These are phyloP conservation scores for Salisapilia sapeloensis DNA, from an alignment of 352 stramenopile species.

Conservation along the genomic window DNA sequence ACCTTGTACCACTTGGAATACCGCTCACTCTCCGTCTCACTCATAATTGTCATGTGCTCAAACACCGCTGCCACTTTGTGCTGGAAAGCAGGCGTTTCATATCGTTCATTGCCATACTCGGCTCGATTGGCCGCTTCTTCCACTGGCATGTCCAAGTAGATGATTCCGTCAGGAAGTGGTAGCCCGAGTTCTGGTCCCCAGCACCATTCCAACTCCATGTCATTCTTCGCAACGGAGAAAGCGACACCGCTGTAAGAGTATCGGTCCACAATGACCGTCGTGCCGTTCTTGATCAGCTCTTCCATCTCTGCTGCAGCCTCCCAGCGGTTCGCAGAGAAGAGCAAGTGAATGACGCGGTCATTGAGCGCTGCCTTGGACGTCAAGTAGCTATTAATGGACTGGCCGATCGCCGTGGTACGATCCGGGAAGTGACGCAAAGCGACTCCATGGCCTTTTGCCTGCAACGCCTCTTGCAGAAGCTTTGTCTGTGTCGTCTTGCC, in stretches of 20 bases:
- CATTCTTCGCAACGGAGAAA: conserved; percentile 94
- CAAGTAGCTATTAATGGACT: conserved; percentile 96
- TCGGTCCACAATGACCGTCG: conserved; percentile 92
- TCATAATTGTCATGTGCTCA: conserved; percentile 23
- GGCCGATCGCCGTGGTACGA: conserved; percentile 83
- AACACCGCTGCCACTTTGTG: conserved; percentile 74
- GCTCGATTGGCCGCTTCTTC: conserved; percentile 79
- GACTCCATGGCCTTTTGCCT: conserved; percentile 5
- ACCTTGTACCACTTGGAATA: conserved; percentile 53
- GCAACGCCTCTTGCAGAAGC: conserved; percentile 61
- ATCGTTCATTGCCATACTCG: conserved; percentile 87
- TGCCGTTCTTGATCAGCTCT: conserved; percentile 49
- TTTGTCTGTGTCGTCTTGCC: conserved; percentile 99
- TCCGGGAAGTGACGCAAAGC: conserved; percentile 70
- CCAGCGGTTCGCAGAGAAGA: conserved; percentile 99
- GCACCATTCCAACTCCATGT: conserved; percentile 94
- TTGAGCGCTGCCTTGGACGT: conserved; percentile 82
- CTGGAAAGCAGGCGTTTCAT: conserved; percentile 84
- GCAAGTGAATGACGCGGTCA: conserved; percentile 95
- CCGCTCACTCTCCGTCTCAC: conserved; percentile 3
- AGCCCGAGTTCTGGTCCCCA: conserved; percentile 93
- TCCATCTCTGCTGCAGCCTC: conserved; percentile 80
- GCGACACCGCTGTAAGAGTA: conserved; percentile 97
- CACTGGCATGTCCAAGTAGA: conserved; percentile 94
- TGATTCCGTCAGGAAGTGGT: conserved; percentile 91